Evolutionary conservation across 2,329 filamentous ascomycete genomes (phyloP).

Genomic region (Diatrype stigma): DNA sequence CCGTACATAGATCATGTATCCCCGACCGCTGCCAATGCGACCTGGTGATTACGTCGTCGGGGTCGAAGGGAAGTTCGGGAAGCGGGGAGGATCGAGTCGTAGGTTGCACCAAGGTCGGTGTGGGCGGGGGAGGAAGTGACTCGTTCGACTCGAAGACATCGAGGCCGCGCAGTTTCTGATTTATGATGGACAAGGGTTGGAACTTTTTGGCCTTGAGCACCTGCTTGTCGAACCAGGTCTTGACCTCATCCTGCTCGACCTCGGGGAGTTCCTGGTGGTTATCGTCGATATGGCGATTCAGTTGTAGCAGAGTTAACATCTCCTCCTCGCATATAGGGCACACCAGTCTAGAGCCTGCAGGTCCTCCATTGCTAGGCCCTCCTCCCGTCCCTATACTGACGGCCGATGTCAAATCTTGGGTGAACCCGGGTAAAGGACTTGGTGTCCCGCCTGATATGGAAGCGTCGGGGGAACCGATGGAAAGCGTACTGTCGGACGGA

Average conservation of each 20-base stretch:
- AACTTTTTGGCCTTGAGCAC: slow-evolving; percentile 91
- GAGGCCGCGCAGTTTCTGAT: slow-evolving; percentile 87
- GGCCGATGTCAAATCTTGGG: slow-evolving; percentile 76
- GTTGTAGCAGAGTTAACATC: slow-evolving; percentile 91
- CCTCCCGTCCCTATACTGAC: slow-evolving; percentile 56
- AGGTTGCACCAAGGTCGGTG: slow-evolving; percentile 29
- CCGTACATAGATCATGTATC: slow-evolving; percentile 75
- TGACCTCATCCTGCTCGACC: slow-evolving; percentile 87
- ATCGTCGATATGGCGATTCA: slow-evolving; percentile 86
- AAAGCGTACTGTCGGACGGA: slow-evolving; percentile 68
- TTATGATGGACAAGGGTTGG: slow-evolving; percentile 84
- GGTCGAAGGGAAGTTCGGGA: slow-evolving; percentile 54
- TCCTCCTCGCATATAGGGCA: slow-evolving; percentile 99
- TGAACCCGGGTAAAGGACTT: slow-evolving; percentile 64
- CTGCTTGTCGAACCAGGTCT: slow-evolving; percentile 95
- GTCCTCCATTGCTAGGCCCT: slow-evolving; percentile 48
- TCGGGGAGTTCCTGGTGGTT: slow-evolving; percentile 85
- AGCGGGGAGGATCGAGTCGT: slow-evolving; percentile 31
- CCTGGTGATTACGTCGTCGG: slow-evolving; percentile 84
- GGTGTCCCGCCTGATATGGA: slow-evolving; percentile 33
- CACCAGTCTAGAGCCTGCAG: slow-evolving; percentile 65
- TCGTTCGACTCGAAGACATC: slow-evolving; percentile 95
- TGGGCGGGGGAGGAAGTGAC: slow-evolving; percentile 40
- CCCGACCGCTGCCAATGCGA: slow-evolving; percentile 83
- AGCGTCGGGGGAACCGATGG: slow-evolving; percentile 63